Evolutionary conservation across 2,329 filamentous ascomycete genomes (phyloP), one percentile per base, ranked within the genome.

Genomic region (Leptoxyphium fumago): DNA sequence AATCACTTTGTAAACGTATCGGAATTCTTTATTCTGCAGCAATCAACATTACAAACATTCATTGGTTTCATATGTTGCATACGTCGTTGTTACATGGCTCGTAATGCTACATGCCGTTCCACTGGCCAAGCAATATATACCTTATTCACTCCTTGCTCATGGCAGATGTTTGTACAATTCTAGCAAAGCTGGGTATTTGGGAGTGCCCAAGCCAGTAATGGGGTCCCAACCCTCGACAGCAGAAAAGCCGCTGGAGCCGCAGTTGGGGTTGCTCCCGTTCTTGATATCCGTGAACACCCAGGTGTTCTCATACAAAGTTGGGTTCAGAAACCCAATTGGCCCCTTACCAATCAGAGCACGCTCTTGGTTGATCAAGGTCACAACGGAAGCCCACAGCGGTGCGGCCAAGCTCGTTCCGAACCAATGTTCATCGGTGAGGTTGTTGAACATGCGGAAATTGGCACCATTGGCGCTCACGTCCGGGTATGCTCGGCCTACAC

Each of bases 381-480:
- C 40, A 38, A 46, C 42, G 29, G 43, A 42, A 4, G 43, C 43
- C 43, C 43, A 45, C 18, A 45, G 28, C 5, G 43, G 43, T 29
- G 43, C 41, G 5, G 43, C 43, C 10, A 45, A 40, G 36, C 40
- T 42, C 10, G 40, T 45, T 10, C 43, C 43, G 28, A 45, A 45
- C 40, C 40, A 45, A 17, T 45, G 43, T 15, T n/a, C 21, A n/a
- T 54, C 2, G 38, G 52, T 34, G 17, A 52, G 40, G 45, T 66
- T 62, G 56, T 63, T 61, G 30, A 67, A 56, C 21, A 63, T 60
- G 2, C 60, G 62, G 48, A 69, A 71, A 50, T 62, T 57, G 57
- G 56, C 56, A 15, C 78, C 80, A 46, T 44, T 74, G 71, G 46
- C 41, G 10, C 43, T 43, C 11, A 50, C 62, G 10, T 67, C 64